Base-by-base conservation (phyloP, 2,329 filamentous ascomycete species). In the Epichloe typhina region DNA sequence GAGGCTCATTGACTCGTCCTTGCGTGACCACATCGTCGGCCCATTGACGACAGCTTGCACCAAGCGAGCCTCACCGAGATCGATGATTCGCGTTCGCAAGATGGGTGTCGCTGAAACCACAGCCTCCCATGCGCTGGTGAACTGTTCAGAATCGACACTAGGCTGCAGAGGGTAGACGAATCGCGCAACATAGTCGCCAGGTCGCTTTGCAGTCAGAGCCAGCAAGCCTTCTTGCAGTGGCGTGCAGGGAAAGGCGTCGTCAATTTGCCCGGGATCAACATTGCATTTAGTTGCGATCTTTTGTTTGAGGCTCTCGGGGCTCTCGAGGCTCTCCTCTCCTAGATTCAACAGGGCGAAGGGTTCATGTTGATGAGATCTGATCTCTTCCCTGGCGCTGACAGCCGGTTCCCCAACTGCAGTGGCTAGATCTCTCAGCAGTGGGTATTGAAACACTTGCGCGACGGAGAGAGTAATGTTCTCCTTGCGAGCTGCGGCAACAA, bases 191-290 rank as follows among this genome's bases (percentile, higher is more conserved):
- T 77, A 78, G 0, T 71, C 69, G 23, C 23, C 63, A 61, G 44
- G 69, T 61, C 56, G 71, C 71, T 51, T 67, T 64, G 19, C 58
- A 1, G 74, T 72, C 15, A 76, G 57, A 1, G 72, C 70, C 58
- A 77, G 68, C 3, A 78, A 65, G 2, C 69, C 72, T 57, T 75
- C 73, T 52, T 78, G 75, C 3, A 75, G 59, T 0, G 73, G 67
- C 0, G 72, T 72, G 57, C 72, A 75, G 0, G 74, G 74, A 48
- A 74, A 77, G 0, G 73, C 60, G 51, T 77, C 74, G 44, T 74
- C 69, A 12, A 75, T 61, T 26, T 56, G 31, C 2, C 13, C 19
- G 5, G 33, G 38, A 15, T 44, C 35, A 11, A 55, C 46, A 15
- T 44, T n/a, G 15, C 43, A 39, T 45, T 50, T 38, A n/a, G 19